Evolutionary conservation across 2,329 filamentous ascomycete genomes (phyloP), one percentile per base, ranked within the genome.

Genomic region (Hypoxylon rubiginosum): DNA sequence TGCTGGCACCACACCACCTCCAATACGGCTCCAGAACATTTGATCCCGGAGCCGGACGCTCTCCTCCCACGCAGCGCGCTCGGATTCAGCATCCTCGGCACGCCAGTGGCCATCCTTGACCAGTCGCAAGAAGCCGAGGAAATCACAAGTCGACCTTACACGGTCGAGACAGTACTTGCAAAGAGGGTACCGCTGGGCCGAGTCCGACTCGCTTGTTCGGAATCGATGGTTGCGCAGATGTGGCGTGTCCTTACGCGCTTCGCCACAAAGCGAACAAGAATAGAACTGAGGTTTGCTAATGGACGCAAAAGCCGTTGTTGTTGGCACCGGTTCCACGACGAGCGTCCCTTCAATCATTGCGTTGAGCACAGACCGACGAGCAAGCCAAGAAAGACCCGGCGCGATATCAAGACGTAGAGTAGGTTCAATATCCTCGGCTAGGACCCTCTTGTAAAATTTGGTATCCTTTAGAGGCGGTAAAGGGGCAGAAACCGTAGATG

Each of bases 1-100:
- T 10, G 86, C 83, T 1, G 95, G 96, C 11, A 98, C 82, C 1
- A 99, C 93, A 13, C 96, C 96, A 28, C 94, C 96, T 26, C 95
- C 95, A 56, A 99, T 89, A 59, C 96, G 88, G 54, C 92, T 89
- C 96, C 96, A 99, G 77, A 99, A 99, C 92, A 99, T 97, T 72
- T 95, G 90, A 78, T 99, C 96, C 54, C 96, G 86, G 51, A 98
- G 80, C 30, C 91, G 88, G 10, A 97, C 92, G 62, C 93, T 93
- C 82, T 99, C 96, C 76, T 98, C 95, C 96, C 96, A 99, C 0
- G 94, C 93, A 28, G 89, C 88, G 75, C 92, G 93, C 79, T 97
- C 93, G 34, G 94, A 92, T 53, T 96, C 93, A 41, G 91, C 88
- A 61, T 92, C 92, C 50, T 94, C 92, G 11, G 91, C 90, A 54